These are phyloP conservation scores for Clitopilus hobsonii DNA, from an alignment of 768 basidiomycete species.

Conservation along the genomic window DNA sequence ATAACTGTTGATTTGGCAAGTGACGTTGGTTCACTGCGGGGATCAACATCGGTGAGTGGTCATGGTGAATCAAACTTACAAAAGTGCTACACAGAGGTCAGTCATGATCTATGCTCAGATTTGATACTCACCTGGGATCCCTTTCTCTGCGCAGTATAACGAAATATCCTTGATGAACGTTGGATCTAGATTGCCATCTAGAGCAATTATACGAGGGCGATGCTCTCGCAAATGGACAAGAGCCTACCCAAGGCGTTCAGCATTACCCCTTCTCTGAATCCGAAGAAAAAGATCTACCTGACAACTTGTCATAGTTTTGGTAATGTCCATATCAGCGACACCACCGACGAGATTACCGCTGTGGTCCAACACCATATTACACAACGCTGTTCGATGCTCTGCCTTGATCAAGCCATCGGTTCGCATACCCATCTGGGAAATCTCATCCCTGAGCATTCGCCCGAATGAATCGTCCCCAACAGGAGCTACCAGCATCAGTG, in stretches of 20 bases:
- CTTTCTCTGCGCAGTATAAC: neutral
- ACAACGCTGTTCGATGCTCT: conserved; percentile 64
- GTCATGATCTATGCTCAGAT: neutral
- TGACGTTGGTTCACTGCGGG: conserved; percentile 87
- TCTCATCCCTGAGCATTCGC: conserved; percentile 53
- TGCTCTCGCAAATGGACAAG: conserved; percentile 41
- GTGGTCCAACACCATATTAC: conserved; percentile 78
- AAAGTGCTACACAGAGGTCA: too few relatives aligned
- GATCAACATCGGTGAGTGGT: conserved; percentile 7
- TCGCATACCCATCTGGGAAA: conserved; percentile 64
- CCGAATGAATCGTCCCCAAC: conserved; percentile 80
- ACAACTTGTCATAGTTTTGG: conserved; percentile 41
- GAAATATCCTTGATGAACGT: conserved; percentile 42
- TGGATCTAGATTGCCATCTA: conserved; percentile 74
- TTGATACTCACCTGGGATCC: neutral
- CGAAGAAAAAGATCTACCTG: conserved; percentile 27
- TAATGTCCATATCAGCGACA: conserved; percentile 87
- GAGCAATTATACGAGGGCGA: conserved; percentile 53
- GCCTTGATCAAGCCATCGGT: conserved; percentile 62
- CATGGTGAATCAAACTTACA: too few relatives aligned
- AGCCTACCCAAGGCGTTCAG: conserved; percentile 34
- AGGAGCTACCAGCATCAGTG: conserved; percentile 64
- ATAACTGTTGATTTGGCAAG: conserved; percentile 73
- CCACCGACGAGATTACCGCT: conserved; percentile 75
- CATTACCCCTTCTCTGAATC: neutral